Evolutionary conservation across 1,139 yeast genomes (phyloP), one percentile per base, ranked within the genome.

Genomic region (Schwanniomyces etchellsii): DNA sequence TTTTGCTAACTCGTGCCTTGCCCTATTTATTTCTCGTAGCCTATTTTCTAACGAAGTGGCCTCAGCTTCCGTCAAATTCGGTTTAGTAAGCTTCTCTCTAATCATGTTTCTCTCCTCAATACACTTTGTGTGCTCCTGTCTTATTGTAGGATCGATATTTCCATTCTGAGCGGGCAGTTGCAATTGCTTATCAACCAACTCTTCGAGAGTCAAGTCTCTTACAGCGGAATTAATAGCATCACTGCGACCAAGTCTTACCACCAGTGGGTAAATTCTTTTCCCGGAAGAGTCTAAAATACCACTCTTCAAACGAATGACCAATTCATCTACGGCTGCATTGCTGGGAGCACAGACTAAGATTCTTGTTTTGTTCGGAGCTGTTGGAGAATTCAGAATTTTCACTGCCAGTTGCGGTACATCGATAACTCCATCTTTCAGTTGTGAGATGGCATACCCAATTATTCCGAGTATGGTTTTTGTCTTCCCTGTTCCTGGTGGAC

Each of bases 401-500:
- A 9, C 13, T 15, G 15, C 20, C 25, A 11, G 4, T 27, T 5
- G 38, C 32, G 5, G 28, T 3, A 59, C 46, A 1, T 49, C 44
- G 10, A 73, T 67, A 1, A 55, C 42, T 29, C 60, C 43, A 28
- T 50, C 48, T 35, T 50, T 43, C 29, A 28, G 37, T 13, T 49
- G 42, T 26, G 52, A 50, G 35, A 89, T 56, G 35, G 80, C 74
- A 34, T 85, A 77, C 0, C 97, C 96, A 26, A 91, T 77, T 33
- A 91, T 81, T 16, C 96, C 96, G 26, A 93, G 56, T 60, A 93
- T 91, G 0, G 99, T 93, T 50, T 91, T 93, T 1, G 99, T 93
- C 53, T 93, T 93, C 63, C 98, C 98, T 0, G 98, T 91, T 58
- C 96, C 96, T 0, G 96, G 96, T 1, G 96, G 96, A 36, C 98